These are phyloP conservation scores for Fusarium tupiense DNA, from an alignment of 2,329 filamentous ascomycete species.

Conservation along the genomic window DNA sequence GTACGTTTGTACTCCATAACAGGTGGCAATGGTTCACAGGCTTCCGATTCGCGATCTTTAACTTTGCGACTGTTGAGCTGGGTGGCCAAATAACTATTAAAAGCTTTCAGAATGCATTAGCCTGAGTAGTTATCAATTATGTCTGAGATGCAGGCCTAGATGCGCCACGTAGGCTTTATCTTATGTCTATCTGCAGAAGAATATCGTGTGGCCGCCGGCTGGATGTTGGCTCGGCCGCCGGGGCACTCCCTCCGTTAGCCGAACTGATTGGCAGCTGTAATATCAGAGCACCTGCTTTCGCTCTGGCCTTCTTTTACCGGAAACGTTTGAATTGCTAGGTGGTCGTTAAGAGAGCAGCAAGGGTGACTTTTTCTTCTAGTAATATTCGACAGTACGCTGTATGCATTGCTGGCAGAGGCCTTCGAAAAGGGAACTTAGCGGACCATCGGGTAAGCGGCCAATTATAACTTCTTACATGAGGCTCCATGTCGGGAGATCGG, in stretches of 20 bases:
- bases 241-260: neutral
- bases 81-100: neutral
- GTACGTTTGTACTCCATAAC: neutral
- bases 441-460: neutral
- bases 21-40: neutral
- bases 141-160: rapidly evolving
- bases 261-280: neutral
- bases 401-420: too few species aligned
- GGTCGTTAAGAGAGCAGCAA: neutral
- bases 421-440: too few species aligned
- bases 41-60: neutral
- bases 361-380: too few species aligned
- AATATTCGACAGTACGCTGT: too few species aligned
- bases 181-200: neutral
- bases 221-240: neutral
- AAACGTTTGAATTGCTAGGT: neutral
- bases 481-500: neutral
- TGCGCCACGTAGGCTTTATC: neutral
- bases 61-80: neutral
- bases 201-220: neutral
- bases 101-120: neutral
- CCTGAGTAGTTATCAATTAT: neutral
- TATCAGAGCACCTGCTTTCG: neutral
- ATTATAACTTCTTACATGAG: neutral
- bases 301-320: neutral